Evolutionary conservation across 192 early-diverging fungal genomes (phyloP).

Genomic region (Backusella australiensis): DNA sequence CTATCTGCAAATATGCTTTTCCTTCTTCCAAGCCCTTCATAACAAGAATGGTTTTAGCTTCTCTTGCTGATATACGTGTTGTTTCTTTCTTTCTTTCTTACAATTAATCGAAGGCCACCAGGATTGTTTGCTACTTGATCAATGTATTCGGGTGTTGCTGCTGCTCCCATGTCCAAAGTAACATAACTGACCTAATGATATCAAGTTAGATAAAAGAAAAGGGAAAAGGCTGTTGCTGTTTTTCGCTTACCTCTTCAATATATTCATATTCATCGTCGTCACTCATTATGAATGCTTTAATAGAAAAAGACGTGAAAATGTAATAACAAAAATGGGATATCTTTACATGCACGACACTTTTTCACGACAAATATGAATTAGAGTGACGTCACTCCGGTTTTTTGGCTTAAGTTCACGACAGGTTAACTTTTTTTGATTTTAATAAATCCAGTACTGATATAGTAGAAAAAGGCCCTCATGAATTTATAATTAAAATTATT

Average conservation of each 20-base stretch:
- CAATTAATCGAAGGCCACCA: slow-evolving; percentile 6
- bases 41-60: too few relatives aligned
- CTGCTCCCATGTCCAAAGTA: neutral
- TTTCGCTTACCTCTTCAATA: neutral
- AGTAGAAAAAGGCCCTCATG: too few relatives aligned
- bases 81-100: neutral
- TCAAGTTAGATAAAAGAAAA: neutral
- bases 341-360: neutral
- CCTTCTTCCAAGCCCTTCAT: slow-evolving; percentile 9
- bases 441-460: too few relatives aligned
- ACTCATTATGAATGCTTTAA: neutral
- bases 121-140: neutral
- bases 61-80: too few relatives aligned
- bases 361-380: too few relatives aligned
- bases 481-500: too few relatives aligned
- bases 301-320: neutral
- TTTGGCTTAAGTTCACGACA: too few relatives aligned
- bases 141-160: neutral
- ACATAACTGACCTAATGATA: slow-evolving; percentile 7
- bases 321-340: neutral
- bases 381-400: too few relatives aligned
- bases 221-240: neutral
- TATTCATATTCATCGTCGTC: neutral
- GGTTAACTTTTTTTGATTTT: too few relatives aligned
- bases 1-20: neutral